Evolutionary conservation across 345 rosid species (phyloP).

Genomic region (Euphorbia peplus): DNA sequence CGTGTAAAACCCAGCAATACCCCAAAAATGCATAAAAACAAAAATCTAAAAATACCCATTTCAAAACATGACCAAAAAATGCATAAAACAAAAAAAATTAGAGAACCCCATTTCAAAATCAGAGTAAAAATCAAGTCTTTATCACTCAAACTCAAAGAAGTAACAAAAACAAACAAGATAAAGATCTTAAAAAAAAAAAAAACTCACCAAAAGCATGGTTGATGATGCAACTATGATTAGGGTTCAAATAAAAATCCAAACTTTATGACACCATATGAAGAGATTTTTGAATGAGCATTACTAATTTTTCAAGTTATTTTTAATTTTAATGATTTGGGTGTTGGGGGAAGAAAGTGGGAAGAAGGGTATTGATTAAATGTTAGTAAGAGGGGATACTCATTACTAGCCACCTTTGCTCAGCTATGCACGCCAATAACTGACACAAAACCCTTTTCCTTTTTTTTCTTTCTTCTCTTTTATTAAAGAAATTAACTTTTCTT

Average conservation of each 20-base stretch:
- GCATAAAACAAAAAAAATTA: constrained; percentile 15
- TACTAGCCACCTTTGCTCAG: constrained; percentile 32
- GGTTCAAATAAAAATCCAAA: constrained; percentile 12
- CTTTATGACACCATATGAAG: neutral
- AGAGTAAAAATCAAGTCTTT: constrained; percentile 2
- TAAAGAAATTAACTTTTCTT: constrained; percentile 30
- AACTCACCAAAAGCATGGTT: constrained; percentile 15
- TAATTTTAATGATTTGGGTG: neutral
- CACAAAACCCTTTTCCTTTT: constrained; percentile 40
- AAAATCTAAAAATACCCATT: constrained; percentile 14
- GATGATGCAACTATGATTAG: too few species aligned
- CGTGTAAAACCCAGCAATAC: constrained; percentile 40
- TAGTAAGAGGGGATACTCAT: constrained; percentile 24
- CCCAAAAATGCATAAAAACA: constrained; percentile 19
- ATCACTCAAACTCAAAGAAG: neutral
- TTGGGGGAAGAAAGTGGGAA: constrained; percentile 14
- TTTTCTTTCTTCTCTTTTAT: constrained; percentile 25
- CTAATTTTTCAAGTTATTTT: constrained; percentile 11
- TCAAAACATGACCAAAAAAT: constrained; percentile 32
- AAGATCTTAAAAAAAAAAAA: neutral
- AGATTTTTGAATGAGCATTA: constrained; percentile 4
- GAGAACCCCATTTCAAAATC: neutral
- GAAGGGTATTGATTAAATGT: constrained; percentile 20
- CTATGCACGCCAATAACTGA: constrained; percentile 49
- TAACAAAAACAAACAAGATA: constrained; percentile 1